A percentile compares a stretch with the other conserved stretches of the same genome.
Conservation (phyloP, 2,329 filamentous ascomycete species). For the Colletotrichum aenigma region DNA sequence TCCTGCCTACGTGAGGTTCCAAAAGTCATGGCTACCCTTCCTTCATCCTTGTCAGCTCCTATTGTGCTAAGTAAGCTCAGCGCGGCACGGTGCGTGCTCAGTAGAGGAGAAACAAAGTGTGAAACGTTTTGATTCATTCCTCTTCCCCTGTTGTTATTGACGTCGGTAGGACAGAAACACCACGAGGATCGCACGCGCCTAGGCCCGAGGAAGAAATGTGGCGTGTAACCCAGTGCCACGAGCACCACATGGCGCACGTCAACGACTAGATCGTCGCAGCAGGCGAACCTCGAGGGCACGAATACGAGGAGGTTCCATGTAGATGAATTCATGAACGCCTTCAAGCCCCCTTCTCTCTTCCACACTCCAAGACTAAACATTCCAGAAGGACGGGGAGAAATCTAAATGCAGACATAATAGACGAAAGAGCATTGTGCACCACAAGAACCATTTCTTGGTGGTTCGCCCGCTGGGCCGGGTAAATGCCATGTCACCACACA, state of each 20-base stretch:
- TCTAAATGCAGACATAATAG: not conserved
- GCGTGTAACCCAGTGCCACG: not conserved
- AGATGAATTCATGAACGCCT: not conserved
- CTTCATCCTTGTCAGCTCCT: not conserved
- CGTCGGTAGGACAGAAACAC: not conserved
- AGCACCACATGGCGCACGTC: not conserved
- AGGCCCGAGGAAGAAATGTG: not conserved
- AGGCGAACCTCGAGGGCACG: not conserved
- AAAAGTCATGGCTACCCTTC: not conserved
- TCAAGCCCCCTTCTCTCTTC: not conserved
- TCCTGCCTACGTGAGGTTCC: not conserved
- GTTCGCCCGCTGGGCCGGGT: not conserved
- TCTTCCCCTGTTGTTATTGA: not conserved
- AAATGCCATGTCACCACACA: not conserved
- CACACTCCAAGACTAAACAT: not conserved
- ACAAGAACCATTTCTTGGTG: not conserved
- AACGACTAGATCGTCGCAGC: not conserved
- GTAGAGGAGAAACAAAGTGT: not conserved
- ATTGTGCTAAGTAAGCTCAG: not conserved
- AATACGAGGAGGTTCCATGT: slow-evolving; percentile 1
- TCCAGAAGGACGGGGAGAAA: not conserved
- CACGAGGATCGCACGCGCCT: not conserved
- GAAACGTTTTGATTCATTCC: not conserved
- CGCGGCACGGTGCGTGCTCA: not conserved
- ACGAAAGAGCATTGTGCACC: not conserved